A percentile compares a stretch with the other conserved stretches of the same genome.
phyloP scores from a whole-genome alignment of 805 yeast species.

The Debaryomyces castellii region DNA sequence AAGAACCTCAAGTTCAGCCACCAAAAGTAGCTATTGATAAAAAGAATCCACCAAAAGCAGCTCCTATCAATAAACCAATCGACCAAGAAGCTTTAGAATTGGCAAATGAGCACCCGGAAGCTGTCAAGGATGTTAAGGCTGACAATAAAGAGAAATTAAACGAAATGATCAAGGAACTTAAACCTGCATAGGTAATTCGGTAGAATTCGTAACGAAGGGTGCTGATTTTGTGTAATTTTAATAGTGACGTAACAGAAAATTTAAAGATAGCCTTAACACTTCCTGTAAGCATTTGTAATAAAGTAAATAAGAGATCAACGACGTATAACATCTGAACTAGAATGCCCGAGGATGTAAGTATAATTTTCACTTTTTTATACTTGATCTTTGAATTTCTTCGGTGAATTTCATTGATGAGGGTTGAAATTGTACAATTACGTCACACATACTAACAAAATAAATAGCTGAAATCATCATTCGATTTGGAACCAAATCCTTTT shows the following conservation, averaged over 20 bases:
- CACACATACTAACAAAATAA: constrained; percentile 21
- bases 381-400: neutral
- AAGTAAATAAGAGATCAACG: neutral
- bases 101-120: constrained; percentile 32
- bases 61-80: constrained; percentile 38
- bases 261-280: neutral
- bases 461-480: constrained; percentile 52
- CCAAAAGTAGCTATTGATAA: constrained; percentile 19
- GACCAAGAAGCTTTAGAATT: constrained; percentile 35
- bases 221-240: constrained; percentile 1
- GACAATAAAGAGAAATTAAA: constrained; percentile 25
- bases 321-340: neutral
- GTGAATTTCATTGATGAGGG: neutral
- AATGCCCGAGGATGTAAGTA: constrained; percentile 18
- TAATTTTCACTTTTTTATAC: neutral
- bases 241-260: constrained; percentile 2
- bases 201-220: neutral
- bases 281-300: neutral
- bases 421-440: constrained; percentile 11
- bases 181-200: neutral
- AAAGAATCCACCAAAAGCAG: constrained; percentile 38
- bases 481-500: constrained; percentile 91
- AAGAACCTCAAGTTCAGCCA: constrained; percentile 15
- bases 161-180: constrained; percentile 14
- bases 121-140: constrained; percentile 24